A percentile compares a stretch with the other conserved stretches of the same genome.
phyloP scores from a whole-genome alignment of 495 filamentous ascomycete species.

The Aspergillus panamensis region DNA sequence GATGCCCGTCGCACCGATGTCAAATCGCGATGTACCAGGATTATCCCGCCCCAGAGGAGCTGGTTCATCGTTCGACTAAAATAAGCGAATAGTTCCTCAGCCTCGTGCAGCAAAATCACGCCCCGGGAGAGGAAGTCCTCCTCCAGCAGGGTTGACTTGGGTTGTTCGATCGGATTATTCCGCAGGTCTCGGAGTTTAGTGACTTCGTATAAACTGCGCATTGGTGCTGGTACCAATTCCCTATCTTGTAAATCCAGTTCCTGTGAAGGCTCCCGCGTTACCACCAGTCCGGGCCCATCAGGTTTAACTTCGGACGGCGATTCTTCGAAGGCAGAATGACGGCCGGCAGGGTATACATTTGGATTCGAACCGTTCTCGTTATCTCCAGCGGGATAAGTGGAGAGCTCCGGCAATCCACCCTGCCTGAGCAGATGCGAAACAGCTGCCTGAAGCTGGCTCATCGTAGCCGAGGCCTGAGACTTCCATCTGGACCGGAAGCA shows the following conservation, averaged over 20 bases:
- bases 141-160: constrained; percentile 45
- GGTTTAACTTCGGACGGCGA: constrained; percentile 27
- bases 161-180: constrained; percentile 43
- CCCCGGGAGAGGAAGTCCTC: constrained; percentile 53
- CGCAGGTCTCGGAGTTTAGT: constrained; percentile 54
- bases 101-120: constrained; percentile 46
- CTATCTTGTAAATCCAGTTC: constrained; percentile 48
- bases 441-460: constrained; percentile 43
- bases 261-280: constrained; percentile 51
- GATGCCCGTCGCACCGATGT: constrained; percentile 49
- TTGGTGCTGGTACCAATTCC: constrained; percentile 51
- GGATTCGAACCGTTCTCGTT: constrained; percentile 32
- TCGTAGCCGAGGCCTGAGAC: constrained; percentile 37
- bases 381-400: constrained; percentile 35
- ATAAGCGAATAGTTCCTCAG: constrained; percentile 49
- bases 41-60: constrained; percentile 56
- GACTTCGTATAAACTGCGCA: constrained; percentile 59
- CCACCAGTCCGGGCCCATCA: constrained; percentile 32
- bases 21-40: constrained; percentile 48
- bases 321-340: constrained; percentile 28
- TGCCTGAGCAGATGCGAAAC: constrained; percentile 45
- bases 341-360: constrained; percentile 29
- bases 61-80: constrained; percentile 54
- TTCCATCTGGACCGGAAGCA: constrained; percentile 38
- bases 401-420: constrained; percentile 38